Evolutionary conservation across 1,284 basidiomycete species (phyloP).

Genomic region (Athelia sp.): DNA sequence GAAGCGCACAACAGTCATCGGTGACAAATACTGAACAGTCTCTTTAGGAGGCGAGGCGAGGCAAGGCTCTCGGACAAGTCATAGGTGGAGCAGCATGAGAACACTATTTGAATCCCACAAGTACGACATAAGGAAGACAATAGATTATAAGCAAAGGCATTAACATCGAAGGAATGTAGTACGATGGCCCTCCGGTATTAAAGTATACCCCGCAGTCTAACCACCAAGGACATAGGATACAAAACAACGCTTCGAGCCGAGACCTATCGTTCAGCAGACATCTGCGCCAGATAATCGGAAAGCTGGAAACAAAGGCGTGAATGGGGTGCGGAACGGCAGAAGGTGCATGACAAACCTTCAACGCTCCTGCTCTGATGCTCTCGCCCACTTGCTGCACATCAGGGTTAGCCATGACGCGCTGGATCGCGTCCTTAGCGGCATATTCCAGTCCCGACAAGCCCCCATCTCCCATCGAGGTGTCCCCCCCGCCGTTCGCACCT

Average conservation of each 20-base stretch:
- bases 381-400: conserved; percentile 89
- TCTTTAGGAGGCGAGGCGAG: no score
- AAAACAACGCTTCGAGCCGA: no score
- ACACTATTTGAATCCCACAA: no score
- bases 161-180: no score
- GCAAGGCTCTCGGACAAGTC: no score
- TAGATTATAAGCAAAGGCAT: not conserved
- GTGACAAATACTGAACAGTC: no score
- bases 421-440: conserved; percentile 77
- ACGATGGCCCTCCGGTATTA: no score
- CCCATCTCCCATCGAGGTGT: conserved; percentile 57
- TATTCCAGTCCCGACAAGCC: conserved; percentile 72
- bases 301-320: conserved; percentile 36
- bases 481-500: conserved; percentile 37
- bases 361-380: conserved; percentile 74
- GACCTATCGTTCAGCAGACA: conserved; percentile 61
- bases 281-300: conserved; percentile 74
- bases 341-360: conserved; percentile 61
- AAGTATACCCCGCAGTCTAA: no score
- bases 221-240: no score
- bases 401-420: conserved; percentile 80
- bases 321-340: not conserved
- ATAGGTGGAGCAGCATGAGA: no score
- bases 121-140: not conserved
- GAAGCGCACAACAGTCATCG: not conserved